phyloP scores from a whole-genome alignment of 306 rosid genomes.

The Glycyrrhiza uralensis region DNA sequence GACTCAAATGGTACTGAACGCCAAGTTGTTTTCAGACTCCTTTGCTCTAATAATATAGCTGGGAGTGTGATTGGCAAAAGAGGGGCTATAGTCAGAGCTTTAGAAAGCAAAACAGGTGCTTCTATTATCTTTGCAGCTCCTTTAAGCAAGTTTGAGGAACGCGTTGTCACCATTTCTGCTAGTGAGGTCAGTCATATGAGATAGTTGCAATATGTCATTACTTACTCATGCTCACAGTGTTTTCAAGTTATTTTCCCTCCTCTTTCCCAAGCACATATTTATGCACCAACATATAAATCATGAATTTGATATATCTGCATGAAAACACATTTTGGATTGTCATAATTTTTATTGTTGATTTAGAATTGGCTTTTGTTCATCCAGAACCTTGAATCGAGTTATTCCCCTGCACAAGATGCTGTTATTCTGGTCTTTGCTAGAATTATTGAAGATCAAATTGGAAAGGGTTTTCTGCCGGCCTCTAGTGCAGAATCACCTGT shows the following conservation, averaged over 20 bases:
- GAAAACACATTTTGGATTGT: neutral
- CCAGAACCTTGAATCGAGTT: slow-evolving; percentile 45
- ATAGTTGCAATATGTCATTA: neutral
- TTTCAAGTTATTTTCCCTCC: neutral
- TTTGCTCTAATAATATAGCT: slow-evolving; percentile 54
- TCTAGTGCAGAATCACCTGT: slow-evolving; percentile 39
- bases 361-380: slow-evolving; percentile 17
- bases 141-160: slow-evolving; percentile 42
- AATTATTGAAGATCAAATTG: slow-evolving; percentile 50
- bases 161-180: slow-evolving; percentile 59
- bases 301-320: slow-evolving; percentile 5
- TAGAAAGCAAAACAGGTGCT: slow-evolving; percentile 62
- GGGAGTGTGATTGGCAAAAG: slow-evolving; percentile 65
- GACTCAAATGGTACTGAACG: slow-evolving; percentile 25
- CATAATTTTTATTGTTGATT: slow-evolving; percentile 21
- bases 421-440: slow-evolving; percentile 55
- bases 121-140: slow-evolving; percentile 57
- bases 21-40: slow-evolving; percentile 52
- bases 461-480: slow-evolving; percentile 37
- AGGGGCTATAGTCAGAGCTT: slow-evolving; percentile 49
- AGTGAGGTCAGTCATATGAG: slow-evolving; percentile 48
- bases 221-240: neutral
- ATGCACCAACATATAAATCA: neutral
- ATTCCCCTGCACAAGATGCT: slow-evolving; percentile 71
- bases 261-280: neutral